phyloP scores from a whole-genome alignment of 352 stramenopile genomes.

The Phytopythium mirpurense region DNA sequence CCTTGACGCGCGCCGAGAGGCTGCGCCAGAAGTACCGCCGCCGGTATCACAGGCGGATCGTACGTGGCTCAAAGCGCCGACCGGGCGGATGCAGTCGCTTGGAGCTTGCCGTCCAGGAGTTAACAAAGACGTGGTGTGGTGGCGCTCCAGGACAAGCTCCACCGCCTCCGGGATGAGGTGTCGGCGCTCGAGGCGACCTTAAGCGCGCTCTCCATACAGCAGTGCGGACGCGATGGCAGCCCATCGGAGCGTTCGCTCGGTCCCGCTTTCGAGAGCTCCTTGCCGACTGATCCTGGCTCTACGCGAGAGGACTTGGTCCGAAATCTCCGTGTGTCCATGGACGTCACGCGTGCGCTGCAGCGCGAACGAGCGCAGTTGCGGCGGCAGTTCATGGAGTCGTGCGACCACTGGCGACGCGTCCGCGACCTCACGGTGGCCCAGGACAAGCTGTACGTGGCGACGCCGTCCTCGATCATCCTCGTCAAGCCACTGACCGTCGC shows the following conservation, averaged over 20 bases:
- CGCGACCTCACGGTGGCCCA: not conserved
- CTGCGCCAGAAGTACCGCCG: not conserved
- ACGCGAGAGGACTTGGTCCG: not conserved
- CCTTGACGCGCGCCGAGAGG: not conserved
- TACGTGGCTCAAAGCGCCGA: not conserved
- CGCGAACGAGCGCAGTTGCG: not conserved
- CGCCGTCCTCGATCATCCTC: constrained; percentile 1
- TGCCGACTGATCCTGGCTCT: not conserved
- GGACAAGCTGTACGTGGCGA: not conserved
- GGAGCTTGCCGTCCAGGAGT: too few species aligned
- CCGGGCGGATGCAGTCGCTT: too few species aligned
- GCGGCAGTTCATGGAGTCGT: constrained; percentile 1
- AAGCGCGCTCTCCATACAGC: not conserved
- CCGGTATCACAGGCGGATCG: not conserved
- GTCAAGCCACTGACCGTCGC: not conserved
- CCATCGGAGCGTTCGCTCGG: not conserved
- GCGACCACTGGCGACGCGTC: not conserved
- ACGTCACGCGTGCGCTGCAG: not conserved
- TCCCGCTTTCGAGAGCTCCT: not conserved
- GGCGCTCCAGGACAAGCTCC: not conserved
- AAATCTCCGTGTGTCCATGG: not conserved
- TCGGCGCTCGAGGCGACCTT: not conserved
- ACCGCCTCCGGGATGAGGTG: not conserved
- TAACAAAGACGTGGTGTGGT: not conserved
- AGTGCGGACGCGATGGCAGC: not conserved